Evolutionary conservation across 305 asterid species (phyloP).

Genomic region (Fraxinus floribunda): DNA sequence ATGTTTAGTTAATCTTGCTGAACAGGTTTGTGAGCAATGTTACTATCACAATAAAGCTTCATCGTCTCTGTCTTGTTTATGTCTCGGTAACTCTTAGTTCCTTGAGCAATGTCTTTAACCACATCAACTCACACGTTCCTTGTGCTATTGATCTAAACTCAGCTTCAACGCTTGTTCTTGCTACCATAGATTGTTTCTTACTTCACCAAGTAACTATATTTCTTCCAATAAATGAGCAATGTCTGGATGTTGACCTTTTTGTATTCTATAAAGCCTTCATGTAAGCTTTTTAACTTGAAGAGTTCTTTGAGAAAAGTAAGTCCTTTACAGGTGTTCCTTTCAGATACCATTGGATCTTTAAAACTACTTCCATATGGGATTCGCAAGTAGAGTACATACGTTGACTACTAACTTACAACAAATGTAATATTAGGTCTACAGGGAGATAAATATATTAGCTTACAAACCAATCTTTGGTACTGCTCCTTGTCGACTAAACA

Average conservation of each 20-base stretch:
- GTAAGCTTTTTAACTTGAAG: neutral
- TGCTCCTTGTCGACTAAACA: neutral
- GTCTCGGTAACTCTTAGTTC: neutral
- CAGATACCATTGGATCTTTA: neutral
- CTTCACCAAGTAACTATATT: neutral
- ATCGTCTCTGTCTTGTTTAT: neutral
- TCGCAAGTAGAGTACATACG: neutral
- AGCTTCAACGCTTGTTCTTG: neutral
- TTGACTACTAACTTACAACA: neutral
- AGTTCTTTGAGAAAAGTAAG: neutral
- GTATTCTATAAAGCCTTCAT: neutral
- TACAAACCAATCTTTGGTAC: neutral
- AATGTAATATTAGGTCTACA: neutral
- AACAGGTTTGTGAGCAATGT: neutral
- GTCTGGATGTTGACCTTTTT: neutral
- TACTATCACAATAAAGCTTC: neutral
- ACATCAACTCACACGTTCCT: neutral
- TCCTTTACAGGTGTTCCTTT: neutral
- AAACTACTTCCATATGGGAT: neutral
- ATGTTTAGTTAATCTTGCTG: neutral
- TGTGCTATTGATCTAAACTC: neutral
- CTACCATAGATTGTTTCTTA: neutral
- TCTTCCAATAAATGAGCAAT: neutral
- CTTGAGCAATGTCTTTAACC: neutral
- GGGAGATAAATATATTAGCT: neutral